Evolutionary conservation across 345 rosid species (phyloP).

Genomic region (Rubroshorea leprosula): DNA sequence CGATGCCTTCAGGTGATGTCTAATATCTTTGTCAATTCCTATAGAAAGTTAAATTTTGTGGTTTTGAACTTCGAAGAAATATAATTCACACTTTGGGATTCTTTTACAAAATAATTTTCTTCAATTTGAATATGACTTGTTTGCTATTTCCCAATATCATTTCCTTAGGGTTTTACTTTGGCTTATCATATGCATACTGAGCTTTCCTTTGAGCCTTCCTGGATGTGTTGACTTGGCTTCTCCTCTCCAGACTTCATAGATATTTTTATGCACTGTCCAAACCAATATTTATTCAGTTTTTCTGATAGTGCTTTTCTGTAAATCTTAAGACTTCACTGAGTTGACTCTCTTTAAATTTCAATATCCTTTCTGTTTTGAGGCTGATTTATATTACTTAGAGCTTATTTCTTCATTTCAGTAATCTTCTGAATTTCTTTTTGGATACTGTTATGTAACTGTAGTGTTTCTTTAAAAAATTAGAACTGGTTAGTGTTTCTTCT

Average conservation of each 20-base stretch:
- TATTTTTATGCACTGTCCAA: neutral
- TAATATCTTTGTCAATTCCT: neutral
- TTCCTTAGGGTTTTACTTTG: neutral
- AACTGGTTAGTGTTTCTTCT: no score
- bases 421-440: no score
- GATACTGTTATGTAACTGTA: no score
- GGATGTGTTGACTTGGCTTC: neutral
- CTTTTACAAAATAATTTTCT: neutral
- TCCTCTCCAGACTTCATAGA: no score
- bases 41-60: neutral
- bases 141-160: neutral
- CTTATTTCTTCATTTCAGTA: no score
- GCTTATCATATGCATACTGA: neutral
- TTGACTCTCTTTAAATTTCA: no score
- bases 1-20: slow-evolving; percentile 91
- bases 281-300: neutral
- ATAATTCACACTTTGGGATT: neutral
- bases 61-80: neutral
- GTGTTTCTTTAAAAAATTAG: no score
- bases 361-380: no score
- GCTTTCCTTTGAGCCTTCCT: neutral
- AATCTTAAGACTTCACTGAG: no score
- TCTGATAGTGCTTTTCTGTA: no score
- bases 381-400: no score
- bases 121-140: neutral